These are phyloP conservation scores for Pugionium cornutum DNA, from an alignment of 345 rosid species.

Conservation along the genomic window DNA sequence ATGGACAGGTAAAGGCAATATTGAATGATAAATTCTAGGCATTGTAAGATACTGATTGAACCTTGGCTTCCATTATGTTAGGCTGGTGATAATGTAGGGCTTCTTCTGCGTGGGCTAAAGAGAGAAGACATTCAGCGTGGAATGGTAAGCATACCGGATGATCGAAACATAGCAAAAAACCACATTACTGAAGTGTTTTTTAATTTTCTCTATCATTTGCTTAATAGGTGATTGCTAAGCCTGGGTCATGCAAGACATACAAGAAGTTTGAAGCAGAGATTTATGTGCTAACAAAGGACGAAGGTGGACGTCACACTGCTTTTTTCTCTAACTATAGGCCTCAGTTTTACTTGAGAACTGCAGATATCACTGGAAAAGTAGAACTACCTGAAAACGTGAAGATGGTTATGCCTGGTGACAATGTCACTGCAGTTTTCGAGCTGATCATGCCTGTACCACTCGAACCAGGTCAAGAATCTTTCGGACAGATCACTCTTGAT, in stretches of 20 bases:
- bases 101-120: conserved; percentile 83
- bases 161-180: neutral
- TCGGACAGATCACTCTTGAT: neutral
- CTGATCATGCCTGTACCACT: conserved; percentile 76
- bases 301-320: conserved; percentile 95
- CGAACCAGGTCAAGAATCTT: conserved; percentile 45
- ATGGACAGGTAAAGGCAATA: conserved; percentile 63
- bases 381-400: conserved; percentile 75
- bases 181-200: neutral
- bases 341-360: conserved; percentile 92
- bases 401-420: conserved; percentile 99
- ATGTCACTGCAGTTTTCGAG: conserved; percentile 82
- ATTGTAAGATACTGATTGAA: conserved; percentile 6
- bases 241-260: conserved; percentile 70
- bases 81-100: conserved; percentile 69
- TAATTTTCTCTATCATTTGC: neutral
- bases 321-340: conserved; percentile 87
- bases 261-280: conserved; percentile 86
- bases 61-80: neutral
- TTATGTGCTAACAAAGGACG: conserved; percentile 81
- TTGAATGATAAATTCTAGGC: neutral
- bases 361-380: conserved; percentile 85
- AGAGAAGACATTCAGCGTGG: conserved; percentile 74
- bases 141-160: neutral
- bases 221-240: conserved; percentile 81